Evolutionary conservation across 768 basidiomycete species (phyloP), one percentile per base, ranked within the genome.

Genomic region (Pleurotus platypus): DNA sequence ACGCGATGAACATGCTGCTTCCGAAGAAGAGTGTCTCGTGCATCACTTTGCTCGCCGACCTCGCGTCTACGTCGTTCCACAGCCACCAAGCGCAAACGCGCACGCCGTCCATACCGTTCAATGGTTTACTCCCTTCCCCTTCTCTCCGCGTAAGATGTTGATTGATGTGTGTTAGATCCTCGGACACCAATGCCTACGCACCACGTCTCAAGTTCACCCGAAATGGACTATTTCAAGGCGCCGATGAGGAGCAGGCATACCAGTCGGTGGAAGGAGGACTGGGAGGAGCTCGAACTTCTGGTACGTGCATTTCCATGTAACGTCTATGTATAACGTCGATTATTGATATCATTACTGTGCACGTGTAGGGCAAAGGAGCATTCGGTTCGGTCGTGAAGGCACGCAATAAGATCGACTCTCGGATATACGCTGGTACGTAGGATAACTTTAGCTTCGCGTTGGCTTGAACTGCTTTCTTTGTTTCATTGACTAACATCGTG

Each of bases 341-440:
- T 5, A 26, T 26, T 26, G 5, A 26, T 26, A 39, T 55, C 9
- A 46, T 24, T 5, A 11, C 1, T 35, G 30, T 11, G 30, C 30
- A 35, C 11, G 30, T 57, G 8, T 60, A 93, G 90, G 94, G 94
- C 0, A 88, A 88, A 66, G 94, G 94, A 0, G 92, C 83, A 0
- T 96, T 93, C 69, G 94, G 94, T 0, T 90, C 92, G n/a, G 94
- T 97, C 0, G 93, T 97, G 27, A 97, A 97, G 67, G 94, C 94
- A 2, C 79, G 87, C 46, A 94, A 96, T 65, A 90, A 85, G 74
- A 85, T 95, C 18, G 94, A 97, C 66, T 81, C 78, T 9, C 79
- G 90, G 20, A 90, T 92, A 56, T 94, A 94, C 66, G 92, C 90
- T 11, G 87, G 87, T 86, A 55, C 8, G 78, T 74, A 20, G 35